Evolutionary conservation across 371 early-diverging fungal genomes (phyloP), one percentile per base, ranked within the genome.

Genomic region (Mortierella sp.): DNA sequence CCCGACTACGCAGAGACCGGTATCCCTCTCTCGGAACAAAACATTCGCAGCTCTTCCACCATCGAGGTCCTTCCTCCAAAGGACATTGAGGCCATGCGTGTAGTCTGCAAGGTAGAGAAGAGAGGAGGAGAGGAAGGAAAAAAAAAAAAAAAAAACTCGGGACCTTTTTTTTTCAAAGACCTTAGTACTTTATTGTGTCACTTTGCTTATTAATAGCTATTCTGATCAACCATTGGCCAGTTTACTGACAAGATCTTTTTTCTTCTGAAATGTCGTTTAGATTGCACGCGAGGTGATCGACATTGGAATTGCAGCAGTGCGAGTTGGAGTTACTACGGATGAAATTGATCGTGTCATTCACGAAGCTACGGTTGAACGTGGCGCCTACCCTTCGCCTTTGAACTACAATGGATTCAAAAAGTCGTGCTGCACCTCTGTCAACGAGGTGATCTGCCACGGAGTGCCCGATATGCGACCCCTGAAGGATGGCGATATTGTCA

Each of bases 331-430:
- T 7, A 98, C 97, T 0, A 97, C 98, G 0, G 96, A 94, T 68
- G 95, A 94, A 74, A 93, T 98, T 69, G 87, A 99, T 82, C 80
- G 90, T 28, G 88, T 93, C 60, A 88, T 97, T 25, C 98, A 97
- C 76, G 91, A 92, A 66, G 96, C 94, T 28, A 91, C 91, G 29
- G 89, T 98, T 64, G 92, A 91, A 66, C 90, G 95, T 43, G 88
- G 90, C 44, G 90, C 90, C 7, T 99, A 99, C 81, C 99, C 99
- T 37, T 97, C 97, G 0, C 96, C 98, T 30, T 84, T 98, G 63
- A 97, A 97, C 87, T 97, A 98, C 85, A 88, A 93, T 80, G 87
- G 91, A 21, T 97, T 96, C 79, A 97, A 97, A 18, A 95, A 95
- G 74, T 93, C 96, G 16, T 89, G 92, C 75, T 97, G 98, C 89